phyloP scores from a whole-genome alignment of 345 rosid species.

The Noccaea caerulescens region DNA sequence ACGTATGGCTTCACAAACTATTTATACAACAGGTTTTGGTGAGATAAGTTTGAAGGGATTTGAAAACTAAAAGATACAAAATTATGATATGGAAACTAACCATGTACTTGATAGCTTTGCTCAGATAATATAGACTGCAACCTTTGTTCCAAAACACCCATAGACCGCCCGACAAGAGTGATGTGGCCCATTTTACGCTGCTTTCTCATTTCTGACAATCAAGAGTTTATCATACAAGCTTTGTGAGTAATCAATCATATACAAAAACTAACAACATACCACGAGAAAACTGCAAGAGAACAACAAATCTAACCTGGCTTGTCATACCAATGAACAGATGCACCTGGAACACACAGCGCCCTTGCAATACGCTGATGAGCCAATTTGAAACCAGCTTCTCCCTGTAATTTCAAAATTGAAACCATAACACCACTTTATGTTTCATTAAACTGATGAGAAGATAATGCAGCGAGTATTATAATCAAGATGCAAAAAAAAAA shows the following conservation, averaged over 20 bases:
- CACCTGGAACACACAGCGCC: slow-evolving; percentile 71
- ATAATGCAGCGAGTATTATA: not conserved
- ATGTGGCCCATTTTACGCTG: slow-evolving; percentile 97
- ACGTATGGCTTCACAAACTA: not conserved
- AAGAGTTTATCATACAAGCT: not conserved
- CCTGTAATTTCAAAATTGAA: slow-evolving; percentile 51
- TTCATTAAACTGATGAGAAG: slow-evolving; percentile 13
- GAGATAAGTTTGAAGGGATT: not conserved
- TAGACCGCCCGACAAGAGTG: slow-evolving; percentile 76
- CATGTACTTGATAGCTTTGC: slow-evolving; percentile 48
- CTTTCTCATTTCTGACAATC: slow-evolving; percentile 76
- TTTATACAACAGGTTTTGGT: not conserved
- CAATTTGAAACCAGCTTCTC: slow-evolving; percentile 73
- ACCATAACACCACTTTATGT: not conserved
- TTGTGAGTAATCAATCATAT: not conserved
- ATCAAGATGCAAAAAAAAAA: not conserved
- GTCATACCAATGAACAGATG: slow-evolving; percentile 94
- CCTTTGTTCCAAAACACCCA: slow-evolving; percentile 64
- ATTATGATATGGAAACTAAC: slow-evolving; percentile 50
- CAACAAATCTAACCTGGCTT: slow-evolving; percentile 71
- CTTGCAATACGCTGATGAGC: slow-evolving; percentile 70
- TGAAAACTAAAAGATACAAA: slow-evolving; percentile 1
- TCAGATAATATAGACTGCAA: slow-evolving; percentile 60
- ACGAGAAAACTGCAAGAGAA: slow-evolving; percentile 4
- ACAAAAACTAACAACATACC: slow-evolving; percentile 12